A percentile compares a stretch with the other conserved stretches of the same genome.
phyloP scores from a whole-genome alignment of 2,329 filamentous ascomycete species.

The Penicillium sp. region DNA sequence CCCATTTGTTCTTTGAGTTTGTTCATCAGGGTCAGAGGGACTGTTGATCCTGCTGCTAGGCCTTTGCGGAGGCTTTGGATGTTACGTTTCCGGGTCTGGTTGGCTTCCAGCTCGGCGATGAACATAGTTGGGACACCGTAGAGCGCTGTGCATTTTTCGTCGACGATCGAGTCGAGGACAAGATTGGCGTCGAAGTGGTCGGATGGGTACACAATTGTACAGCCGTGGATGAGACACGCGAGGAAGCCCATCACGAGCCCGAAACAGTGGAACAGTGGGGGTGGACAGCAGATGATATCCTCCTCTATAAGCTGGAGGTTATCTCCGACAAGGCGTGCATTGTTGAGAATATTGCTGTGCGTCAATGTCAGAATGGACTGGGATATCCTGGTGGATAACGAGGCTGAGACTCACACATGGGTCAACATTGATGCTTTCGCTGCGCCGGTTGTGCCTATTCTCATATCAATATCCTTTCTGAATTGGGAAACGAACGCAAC shows the following conservation, averaged over 20 bases:
- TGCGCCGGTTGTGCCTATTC: conserved; percentile 62
- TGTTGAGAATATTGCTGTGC: conserved; percentile 58
- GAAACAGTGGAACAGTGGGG: conserved; percentile 63
- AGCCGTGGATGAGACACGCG: conserved; percentile 43
- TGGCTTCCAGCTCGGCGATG: conserved; percentile 72
- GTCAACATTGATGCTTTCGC: conserved; percentile 72
- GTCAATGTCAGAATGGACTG: background rate
- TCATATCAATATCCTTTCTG: background rate
- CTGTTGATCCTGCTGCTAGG: conserved; percentile 77
- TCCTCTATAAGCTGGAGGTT: conserved; percentile 63
- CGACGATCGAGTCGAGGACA: conserved; percentile 51
- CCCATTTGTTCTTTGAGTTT: conserved; percentile 69
- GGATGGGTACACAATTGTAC: conserved; percentile 74
- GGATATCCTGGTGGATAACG: too few species aligned
- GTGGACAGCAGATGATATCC: conserved; percentile 73
- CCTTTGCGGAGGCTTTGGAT: conserved; percentile 67
- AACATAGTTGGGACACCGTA: conserved; percentile 95
- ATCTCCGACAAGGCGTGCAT: conserved; percentile 76
- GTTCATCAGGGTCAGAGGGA: conserved; percentile 69
- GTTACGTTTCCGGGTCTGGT: conserved; percentile 48
- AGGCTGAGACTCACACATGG: conserved; percentile 52
- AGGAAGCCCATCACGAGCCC: conserved; percentile 43
- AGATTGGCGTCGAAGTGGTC: conserved; percentile 71
- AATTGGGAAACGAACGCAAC: background rate
- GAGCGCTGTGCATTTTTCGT: conserved; percentile 63